These are phyloP conservation scores for Myriangium duriaei DNA, from an alignment of 2,329 filamentous ascomycete species.

Conservation along the genomic window DNA sequence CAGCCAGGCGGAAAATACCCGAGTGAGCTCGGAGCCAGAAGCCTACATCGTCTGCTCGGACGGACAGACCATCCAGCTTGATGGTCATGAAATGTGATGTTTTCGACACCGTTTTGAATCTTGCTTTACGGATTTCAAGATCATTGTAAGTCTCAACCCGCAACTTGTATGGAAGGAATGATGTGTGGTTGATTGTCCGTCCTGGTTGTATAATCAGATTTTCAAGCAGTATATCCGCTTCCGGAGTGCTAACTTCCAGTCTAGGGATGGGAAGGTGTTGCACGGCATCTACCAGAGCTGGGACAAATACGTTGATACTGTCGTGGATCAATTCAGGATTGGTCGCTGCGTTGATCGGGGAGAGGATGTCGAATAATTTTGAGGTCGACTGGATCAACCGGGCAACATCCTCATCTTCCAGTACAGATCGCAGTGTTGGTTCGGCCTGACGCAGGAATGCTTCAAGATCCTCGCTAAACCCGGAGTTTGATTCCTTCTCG, in stretches of 20 bases:
- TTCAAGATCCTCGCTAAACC: slow-evolving; percentile 60
- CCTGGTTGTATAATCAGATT: slow-evolving; percentile 87
- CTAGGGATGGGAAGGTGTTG: slow-evolving; percentile 85
- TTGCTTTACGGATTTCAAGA: slow-evolving; percentile 69
- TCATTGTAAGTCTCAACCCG: slow-evolving; percentile 76
- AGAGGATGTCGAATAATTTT: slow-evolving; percentile 59
- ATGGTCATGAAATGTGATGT: slow-evolving; percentile 59
- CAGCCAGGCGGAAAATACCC: slow-evolving; percentile 60
- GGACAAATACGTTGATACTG: slow-evolving; percentile 66
- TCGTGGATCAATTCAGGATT: slow-evolving; percentile 66
- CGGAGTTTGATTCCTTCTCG: slow-evolving; percentile 50
- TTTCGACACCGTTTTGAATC: slow-evolving; percentile 54
- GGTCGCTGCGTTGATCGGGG: slow-evolving; percentile 48
- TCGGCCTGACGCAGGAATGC: slow-evolving; percentile 57
- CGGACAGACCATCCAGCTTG: slow-evolving; percentile 68
- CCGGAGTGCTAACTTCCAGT: slow-evolving; percentile 72
- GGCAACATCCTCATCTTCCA: slow-evolving; percentile 59
- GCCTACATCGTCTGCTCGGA: slow-evolving; percentile 75
- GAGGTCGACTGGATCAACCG: slow-evolving; percentile 54
- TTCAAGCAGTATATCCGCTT: slow-evolving; percentile 75
- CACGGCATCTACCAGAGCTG: slow-evolving; percentile 60
- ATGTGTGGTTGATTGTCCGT: slow-evolving; percentile 67
- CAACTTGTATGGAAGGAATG: slow-evolving; percentile 77
- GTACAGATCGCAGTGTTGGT: slow-evolving; percentile 53
- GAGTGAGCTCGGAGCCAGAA: slow-evolving; percentile 78